Conservation (phyloP, 139 green algal species). For the Marvania coccoides region DNA sequence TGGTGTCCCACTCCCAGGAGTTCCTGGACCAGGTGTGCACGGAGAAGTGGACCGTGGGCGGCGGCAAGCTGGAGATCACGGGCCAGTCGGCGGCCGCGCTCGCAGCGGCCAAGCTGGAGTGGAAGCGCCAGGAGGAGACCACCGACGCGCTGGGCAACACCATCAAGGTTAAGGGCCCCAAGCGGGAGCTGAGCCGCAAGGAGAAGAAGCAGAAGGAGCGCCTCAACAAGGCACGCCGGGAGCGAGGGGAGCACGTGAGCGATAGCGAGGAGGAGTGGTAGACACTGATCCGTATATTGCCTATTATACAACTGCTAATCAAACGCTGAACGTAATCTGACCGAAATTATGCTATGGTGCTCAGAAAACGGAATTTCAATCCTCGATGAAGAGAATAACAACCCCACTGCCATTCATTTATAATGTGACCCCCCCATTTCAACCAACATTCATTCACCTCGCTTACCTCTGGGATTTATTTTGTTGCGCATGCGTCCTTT, state of each 20-base stretch:
- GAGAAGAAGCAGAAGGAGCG: constrained; percentile 76
- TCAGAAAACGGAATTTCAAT: too few relatives aligned
- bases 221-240: constrained; percentile 48
- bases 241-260: constrained; percentile 69
- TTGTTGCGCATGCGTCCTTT: too few relatives aligned
- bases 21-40: constrained; percentile 68
- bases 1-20: constrained; percentile 82
- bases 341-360: too few relatives aligned
- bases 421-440: too few relatives aligned
- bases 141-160: constrained; percentile 82
- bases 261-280: constrained; percentile 55
- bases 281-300: too few relatives aligned
- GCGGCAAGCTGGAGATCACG: constrained; percentile 55
- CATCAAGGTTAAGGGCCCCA: constrained; percentile 77
- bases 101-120: constrained; percentile 66
- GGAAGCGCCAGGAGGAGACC: constrained; percentile 71
- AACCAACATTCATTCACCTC: too few relatives aligned
- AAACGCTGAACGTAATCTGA: too few relatives aligned
- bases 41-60: constrained; percentile 80
- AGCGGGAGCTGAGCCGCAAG: constrained; percentile 88
- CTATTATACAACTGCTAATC: too few relatives aligned
- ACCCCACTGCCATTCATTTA: too few relatives aligned
- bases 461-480: too few relatives aligned
- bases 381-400: too few relatives aligned
- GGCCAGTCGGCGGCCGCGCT: constrained; percentile 28